Conservation (phyloP, 192 early-diverging fungal genomes). For the Coemansia sp. region DNA sequence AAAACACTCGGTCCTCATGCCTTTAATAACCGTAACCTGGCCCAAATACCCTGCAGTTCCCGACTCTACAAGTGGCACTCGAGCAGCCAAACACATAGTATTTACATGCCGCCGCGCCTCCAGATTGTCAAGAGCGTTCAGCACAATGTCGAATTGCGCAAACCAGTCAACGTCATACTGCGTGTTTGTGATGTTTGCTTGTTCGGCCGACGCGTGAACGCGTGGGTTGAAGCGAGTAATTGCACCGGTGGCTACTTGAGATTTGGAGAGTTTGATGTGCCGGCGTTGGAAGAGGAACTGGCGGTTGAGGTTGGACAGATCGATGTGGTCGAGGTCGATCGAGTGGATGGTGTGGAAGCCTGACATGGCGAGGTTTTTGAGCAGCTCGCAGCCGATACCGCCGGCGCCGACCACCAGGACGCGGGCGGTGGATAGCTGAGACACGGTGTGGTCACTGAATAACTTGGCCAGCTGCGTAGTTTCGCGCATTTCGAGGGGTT, state of each 20-base stretch:
- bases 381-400: slow-evolving; percentile 97
- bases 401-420: slow-evolving; percentile 81
- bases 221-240: slow-evolving; percentile 84
- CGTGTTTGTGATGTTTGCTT: slow-evolving; percentile 86
- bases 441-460: slow-evolving; percentile 28
- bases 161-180: slow-evolving; percentile 89
- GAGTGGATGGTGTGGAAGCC: slow-evolving; percentile 85
- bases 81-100: slow-evolving; percentile 88
- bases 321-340: slow-evolving; percentile 97
- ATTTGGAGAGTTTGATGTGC: slow-evolving; percentile 92
- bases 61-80: slow-evolving; percentile 91
- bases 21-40: slow-evolving; percentile 84
- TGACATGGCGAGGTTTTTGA: slow-evolving; percentile 89
- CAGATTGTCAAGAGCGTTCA: slow-evolving; percentile 97
- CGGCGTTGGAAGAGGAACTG: slow-evolving; percentile 97
- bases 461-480: slow-evolving; percentile 26
- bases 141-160: slow-evolving; percentile 79
- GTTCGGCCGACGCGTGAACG: slow-evolving; percentile 51
- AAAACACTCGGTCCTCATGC: slow-evolving; percentile 81
- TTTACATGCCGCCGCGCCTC: slow-evolving; percentile 94
- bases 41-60: slow-evolving; percentile 95
- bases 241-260: slow-evolving; percentile 79
- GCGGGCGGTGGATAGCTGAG: slow-evolving; percentile 17
- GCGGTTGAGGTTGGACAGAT: slow-evolving; percentile 97
- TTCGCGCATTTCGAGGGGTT: slow-evolving; percentile 10